Evolutionary conservation across 495 filamentous ascomycete species (phyloP), one percentile per base, ranked within the genome.

Genomic region (Penicillium verhagenii): DNA sequence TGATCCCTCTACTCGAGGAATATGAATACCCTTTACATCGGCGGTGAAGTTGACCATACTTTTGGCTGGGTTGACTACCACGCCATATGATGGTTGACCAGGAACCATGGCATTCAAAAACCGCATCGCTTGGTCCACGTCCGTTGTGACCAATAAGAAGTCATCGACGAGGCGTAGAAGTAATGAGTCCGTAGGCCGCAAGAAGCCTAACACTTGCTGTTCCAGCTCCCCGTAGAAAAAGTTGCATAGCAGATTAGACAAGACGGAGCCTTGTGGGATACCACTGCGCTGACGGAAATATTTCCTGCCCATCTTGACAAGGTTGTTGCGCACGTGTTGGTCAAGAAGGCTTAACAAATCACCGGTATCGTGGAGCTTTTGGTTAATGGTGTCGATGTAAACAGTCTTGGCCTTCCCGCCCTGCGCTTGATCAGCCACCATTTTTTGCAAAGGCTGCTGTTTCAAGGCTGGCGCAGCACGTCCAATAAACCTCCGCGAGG

Each of bases 151-250:
- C 40, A 97, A 82, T 16, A 97, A 71, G 59, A 97, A 97, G 60
- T 98, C 94, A 48, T 98, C 94, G 37, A 95, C 88, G 2, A 96
- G 79, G 35, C 94, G 77, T 35, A 97, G 65, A 24, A 98, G 75
- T 6, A 96, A 64, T 26, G 82, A 84, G 7, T 89, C 73, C 3
- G 76, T 69, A 4, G 73, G 64, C 2, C 76, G 50, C 8, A 93
- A 65, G 63, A 96, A 97, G 1, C 69, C 64, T 3, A 98, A 72
- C 3, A 84, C 70, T 20, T 85, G 71, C 3, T 73, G 60, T 69
- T 98, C 95, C 3, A 98, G 77, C 56, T 92, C 82, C 4, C 87
- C 93, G 64, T 97, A 97, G 66, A 97, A 96, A 65, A 93, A 90
- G 66, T 91, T 97, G 78, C 95, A 97, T 0, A 98, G 78, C 26